Base-by-base conservation (phyloP, 805 yeast species). In the Wickerhamia fluorescens region DNA sequence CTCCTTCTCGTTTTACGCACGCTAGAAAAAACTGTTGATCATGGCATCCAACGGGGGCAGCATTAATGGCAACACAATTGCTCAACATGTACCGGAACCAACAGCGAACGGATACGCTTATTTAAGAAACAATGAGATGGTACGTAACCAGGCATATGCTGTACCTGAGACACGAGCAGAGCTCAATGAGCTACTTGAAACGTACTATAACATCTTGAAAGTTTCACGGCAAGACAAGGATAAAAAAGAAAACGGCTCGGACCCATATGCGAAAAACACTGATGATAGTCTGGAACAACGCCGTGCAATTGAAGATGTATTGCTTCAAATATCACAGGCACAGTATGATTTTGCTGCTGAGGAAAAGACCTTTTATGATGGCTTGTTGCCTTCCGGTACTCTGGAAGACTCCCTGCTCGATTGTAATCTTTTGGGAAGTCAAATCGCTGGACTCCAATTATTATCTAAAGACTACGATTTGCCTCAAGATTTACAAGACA, bases 401-500 rank as follows among this genome's bases (percentile, higher is more conserved):
- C 33, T 29, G 27, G 14, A 32, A 36, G 36, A 45, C 4, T 61
- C 19, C 18, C 14, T 33, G 5, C 30, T 73, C 22, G 73, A 77
- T 41, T 38, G 56, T 5, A 63, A 55, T 3, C 43, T 75, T 10
- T 53, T 83, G 28, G 56, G 64, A 24, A 67, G 71, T 34, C 94
- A 83, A 48, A 48, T 83, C 13, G 52, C 73, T 11, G 79, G 78
- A 1, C 64, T 81, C 29, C 83, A 81, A 45, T 45, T 80, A 11
- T 52, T 83, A 23, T 71, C 85, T 2, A 73, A 66, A 40, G 85
- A 81, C 49, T 40, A 78, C 34, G 82, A 77, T 45, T 51, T 83
- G 26, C 86, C 89, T 0, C 66, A 61, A 18, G 43, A 58, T 4
- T 46, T 79, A 12, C 73, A 73, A 38, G 33, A 45, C 2, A 58